Conservation (phyloP, 495 filamentous ascomycete genomes). For the Lasiosphaeria ovina region DNA sequence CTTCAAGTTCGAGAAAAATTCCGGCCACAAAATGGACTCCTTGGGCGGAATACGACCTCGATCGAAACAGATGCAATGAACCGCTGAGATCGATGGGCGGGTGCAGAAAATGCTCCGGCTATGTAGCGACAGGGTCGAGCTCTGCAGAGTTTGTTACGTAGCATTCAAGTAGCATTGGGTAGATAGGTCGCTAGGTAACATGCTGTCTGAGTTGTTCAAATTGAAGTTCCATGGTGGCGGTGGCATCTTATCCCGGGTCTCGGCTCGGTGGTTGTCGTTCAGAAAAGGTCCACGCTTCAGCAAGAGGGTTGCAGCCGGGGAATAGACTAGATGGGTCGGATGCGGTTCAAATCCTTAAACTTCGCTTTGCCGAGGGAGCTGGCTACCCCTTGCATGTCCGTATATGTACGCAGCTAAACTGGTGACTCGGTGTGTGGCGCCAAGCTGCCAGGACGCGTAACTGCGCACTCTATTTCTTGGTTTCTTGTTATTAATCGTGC, state of each 20-base stretch:
- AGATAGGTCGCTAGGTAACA: background rate
- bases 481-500: conserved; percentile 1
- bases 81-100: background rate
- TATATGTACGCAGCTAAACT: background rate
- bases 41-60: background rate
- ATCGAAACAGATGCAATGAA: background rate
- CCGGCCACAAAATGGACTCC: background rate
- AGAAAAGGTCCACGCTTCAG: background rate
- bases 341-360: background rate
- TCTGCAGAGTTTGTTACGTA: background rate
- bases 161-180: background rate
- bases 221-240: background rate
- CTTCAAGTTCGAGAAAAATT: background rate
- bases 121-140: too few relatives aligned
- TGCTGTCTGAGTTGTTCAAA: background rate
- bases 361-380: background rate
- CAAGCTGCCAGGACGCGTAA: background rate
- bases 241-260: background rate
- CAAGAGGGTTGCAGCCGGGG: background rate
- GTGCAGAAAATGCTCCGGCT: background rate
- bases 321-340: background rate
- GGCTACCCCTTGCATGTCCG: background rate
- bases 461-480: background rate
- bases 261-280: background rate
- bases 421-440: background rate